These are phyloP conservation scores for Yarrowia hollandica DNA, from an alignment of 805 yeast species.

Conservation along the genomic window DNA sequence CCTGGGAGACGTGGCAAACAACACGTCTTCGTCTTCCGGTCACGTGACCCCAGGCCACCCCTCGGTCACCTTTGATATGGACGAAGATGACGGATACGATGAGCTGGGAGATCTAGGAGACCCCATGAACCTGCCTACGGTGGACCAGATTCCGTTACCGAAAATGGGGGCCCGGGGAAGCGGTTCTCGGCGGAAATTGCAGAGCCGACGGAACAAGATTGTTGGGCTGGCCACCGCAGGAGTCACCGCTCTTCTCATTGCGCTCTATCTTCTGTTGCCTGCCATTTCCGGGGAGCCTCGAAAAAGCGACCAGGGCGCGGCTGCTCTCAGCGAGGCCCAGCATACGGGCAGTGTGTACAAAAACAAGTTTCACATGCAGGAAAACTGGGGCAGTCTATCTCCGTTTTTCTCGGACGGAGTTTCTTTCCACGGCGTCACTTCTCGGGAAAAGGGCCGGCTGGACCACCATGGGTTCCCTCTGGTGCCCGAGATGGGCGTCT, in stretches of 20 bases:
- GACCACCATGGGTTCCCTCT: constrained; percentile 18
- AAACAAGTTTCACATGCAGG: constrained; percentile 44
- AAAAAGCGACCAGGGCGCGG: constrained; percentile 1
- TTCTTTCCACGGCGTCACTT: constrained; percentile 40
- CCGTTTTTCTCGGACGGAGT: constrained; percentile 45
- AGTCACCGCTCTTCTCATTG: constrained; percentile 11
- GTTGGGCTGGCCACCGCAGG: constrained; percentile 24
- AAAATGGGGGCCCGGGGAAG: constrained; percentile 11
- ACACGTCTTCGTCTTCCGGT: background rate
- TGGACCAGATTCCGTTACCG: constrained; percentile 13
- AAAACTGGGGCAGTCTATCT: constrained; percentile 46
- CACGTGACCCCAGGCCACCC: constrained; percentile 3
- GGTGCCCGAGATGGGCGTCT: constrained; percentile 35
- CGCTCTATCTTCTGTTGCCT: constrained; percentile 3
- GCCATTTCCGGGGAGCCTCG: constrained; percentile 5
- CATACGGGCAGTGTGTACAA: constrained; percentile 43
- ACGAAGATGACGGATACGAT: constrained; percentile 11
- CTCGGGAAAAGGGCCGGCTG: constrained; percentile 36
- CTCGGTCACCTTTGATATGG: constrained; percentile 12
- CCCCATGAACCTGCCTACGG: constrained; percentile 15
- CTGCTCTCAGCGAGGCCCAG: constrained; percentile 38
- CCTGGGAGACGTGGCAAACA: background rate
- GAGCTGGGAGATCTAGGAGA: constrained; percentile 13
- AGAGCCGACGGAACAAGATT: constrained; percentile 16
- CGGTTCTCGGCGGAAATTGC: background rate